phyloP scores from a whole-genome alignment of 2,329 filamentous ascomycete species.

The Amylocarpus encephaloides region DNA sequence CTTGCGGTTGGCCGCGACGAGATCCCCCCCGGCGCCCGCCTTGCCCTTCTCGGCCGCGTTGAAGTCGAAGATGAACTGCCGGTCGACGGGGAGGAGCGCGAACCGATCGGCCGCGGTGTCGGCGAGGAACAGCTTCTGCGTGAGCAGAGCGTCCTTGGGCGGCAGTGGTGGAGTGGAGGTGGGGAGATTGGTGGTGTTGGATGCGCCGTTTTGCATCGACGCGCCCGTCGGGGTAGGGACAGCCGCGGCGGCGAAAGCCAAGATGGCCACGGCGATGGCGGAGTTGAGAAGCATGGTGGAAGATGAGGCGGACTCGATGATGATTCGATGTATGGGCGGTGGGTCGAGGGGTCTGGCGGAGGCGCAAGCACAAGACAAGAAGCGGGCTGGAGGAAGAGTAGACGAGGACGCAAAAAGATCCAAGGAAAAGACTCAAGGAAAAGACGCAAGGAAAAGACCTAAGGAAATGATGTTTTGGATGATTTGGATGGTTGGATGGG shows the following conservation, averaged over 20 bases:
- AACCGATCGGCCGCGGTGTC: slow-evolving; percentile 39
- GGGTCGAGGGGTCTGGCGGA: not conserved
- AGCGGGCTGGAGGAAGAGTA: slow-evolving; percentile 9
- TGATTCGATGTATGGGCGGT: not conserved
- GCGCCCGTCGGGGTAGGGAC: slow-evolving; percentile 14
- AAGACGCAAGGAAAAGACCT: slow-evolving; percentile 6
- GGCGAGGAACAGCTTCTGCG: slow-evolving; percentile 24
- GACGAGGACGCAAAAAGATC: slow-evolving; percentile 8
- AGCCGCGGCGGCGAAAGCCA: slow-evolving; percentile 36
- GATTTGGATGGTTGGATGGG: slow-evolving; percentile 18
- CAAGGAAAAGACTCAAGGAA: slow-evolving; percentile 17
- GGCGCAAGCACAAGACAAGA: slow-evolving; percentile 10
- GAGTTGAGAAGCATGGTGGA: slow-evolving; percentile 35
- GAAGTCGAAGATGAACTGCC: slow-evolving; percentile 46
- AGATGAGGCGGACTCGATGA: slow-evolving; percentile 6
- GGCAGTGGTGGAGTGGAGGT: slow-evolving; percentile 1
- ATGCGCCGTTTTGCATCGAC: not conserved
- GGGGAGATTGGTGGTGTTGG: no score
- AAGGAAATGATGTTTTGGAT: slow-evolving; percentile 14
- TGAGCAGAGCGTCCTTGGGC: slow-evolving; percentile 16
- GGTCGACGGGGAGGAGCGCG: slow-evolving; percentile 37
- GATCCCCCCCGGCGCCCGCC: slow-evolving; percentile 40
- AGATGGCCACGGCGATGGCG: slow-evolving; percentile 33
- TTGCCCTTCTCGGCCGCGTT: slow-evolving; percentile 28
- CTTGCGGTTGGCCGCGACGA: slow-evolving; percentile 48